These are phyloP conservation scores for Podospora pseudocomata DNA, from an alignment of 495 filamentous ascomycete genomes.

Conservation along the genomic window DNA sequence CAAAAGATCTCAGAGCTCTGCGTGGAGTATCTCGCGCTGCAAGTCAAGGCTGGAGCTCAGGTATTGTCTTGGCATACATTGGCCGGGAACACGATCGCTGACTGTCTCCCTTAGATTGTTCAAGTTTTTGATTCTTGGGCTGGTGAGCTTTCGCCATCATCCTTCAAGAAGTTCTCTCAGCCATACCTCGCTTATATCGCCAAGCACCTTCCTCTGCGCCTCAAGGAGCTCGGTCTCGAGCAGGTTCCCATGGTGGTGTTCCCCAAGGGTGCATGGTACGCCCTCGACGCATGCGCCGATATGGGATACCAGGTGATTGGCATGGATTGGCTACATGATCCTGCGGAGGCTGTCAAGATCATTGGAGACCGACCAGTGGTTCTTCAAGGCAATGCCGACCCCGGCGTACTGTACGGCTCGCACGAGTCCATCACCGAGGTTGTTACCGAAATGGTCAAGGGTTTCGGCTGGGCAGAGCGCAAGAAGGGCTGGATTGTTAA, in stretches of 20 bases:
- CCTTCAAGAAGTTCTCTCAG: conserved; percentile 77
- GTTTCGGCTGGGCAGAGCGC: conserved; percentile 60
- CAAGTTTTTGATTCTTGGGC: conserved; percentile 99
- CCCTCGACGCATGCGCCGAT: conserved; percentile 78
- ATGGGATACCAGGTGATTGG: conserved; percentile 91
- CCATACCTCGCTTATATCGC: conserved; percentile 86
- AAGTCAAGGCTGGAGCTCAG: conserved; percentile 88
- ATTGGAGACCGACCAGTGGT: conserved; percentile 68
- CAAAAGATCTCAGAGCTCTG: conserved; percentile 90
- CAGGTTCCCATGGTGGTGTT: conserved; percentile 97
- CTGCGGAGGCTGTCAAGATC: conserved; percentile 73
- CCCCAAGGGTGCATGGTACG: conserved; percentile 99
- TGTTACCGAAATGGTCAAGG: conserved; percentile 78
- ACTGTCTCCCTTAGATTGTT: conserved; percentile 56
- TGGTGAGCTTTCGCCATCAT: conserved; percentile 78
- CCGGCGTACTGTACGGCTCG: conserved; percentile 85
- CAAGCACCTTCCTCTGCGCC: conserved; percentile 63
- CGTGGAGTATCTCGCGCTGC: conserved; percentile 87
- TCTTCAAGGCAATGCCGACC: conserved; percentile 93
- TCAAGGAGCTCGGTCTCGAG: conserved; percentile 69
- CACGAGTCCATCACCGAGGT: conserved; percentile 70
- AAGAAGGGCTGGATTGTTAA: conserved; percentile 70
- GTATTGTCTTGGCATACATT: conserved; percentile 30
- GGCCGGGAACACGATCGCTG: not conserved
- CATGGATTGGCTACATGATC: conserved; percentile 91